Evolutionary conservation across 2,329 filamentous ascomycete genomes (phyloP).

Genomic region (Sporothrix humicola): DNA sequence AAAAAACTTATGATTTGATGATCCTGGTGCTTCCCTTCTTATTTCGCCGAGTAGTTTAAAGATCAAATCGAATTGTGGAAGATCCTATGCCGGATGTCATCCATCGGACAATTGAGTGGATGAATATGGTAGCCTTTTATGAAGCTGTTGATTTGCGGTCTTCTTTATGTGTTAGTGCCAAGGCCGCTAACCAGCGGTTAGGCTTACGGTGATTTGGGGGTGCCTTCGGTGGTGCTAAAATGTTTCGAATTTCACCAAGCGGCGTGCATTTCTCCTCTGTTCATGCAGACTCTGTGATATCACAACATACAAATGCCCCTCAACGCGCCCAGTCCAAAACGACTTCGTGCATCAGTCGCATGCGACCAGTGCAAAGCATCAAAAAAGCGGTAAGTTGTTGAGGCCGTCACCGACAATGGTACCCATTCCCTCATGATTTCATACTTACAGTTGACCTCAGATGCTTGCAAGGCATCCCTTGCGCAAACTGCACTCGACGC

Average conservation of each 20-base stretch:
- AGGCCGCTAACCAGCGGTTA: too few relatives aligned
- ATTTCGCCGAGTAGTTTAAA: too few relatives aligned
- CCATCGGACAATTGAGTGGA: too few relatives aligned
- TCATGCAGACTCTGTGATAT: neutral
- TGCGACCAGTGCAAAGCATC: slow-evolving; percentile 20
- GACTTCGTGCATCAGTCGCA: neutral
- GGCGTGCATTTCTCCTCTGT: neutral
- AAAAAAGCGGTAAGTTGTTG: slow-evolving; percentile 4
- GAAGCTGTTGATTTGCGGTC: too few relatives aligned
- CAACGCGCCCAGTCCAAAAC: neutral
- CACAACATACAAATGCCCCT: neutral
- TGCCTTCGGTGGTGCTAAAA: too few relatives aligned
- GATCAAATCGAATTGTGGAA: too few relatives aligned
- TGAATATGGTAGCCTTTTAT: too few relatives aligned
- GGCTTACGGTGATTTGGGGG: too few relatives aligned
- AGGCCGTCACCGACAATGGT: neutral
- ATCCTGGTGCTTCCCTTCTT: too few relatives aligned
- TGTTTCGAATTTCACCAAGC: neutral
- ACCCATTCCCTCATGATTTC: neutral
- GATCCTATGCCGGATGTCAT: too few relatives aligned
- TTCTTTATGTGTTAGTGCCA: too few relatives aligned
- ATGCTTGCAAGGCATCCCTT: slow-evolving; percentile 1
- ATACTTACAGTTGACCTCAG: neutral
- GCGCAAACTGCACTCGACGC: neutral
- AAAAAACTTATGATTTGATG: too few relatives aligned